phyloP scores from a whole-genome alignment of 352 stramenopile genomes.

The Aphanomyces astaci region DNA sequence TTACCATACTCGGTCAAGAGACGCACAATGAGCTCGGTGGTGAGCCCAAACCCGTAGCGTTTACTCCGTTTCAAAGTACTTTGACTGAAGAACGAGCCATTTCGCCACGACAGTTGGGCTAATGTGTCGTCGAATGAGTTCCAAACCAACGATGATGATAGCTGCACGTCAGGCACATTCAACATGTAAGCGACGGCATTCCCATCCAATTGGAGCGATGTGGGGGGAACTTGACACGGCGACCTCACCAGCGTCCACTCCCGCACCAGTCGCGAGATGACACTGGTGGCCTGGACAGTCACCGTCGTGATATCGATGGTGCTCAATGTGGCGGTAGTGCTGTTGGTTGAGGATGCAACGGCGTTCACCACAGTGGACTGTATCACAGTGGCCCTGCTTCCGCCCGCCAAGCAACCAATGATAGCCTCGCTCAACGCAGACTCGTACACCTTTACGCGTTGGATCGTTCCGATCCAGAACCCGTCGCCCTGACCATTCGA shows the following conservation, averaged over 20 bases:
- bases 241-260: background rate
- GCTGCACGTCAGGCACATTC: background rate
- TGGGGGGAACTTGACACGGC: background rate
- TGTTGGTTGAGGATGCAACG: background rate
- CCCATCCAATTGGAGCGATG: background rate
- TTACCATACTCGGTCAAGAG: background rate
- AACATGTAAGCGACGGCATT: background rate
- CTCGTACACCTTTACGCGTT: background rate
- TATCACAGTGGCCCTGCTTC: background rate
- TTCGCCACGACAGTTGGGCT: background rate
- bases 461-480: background rate
- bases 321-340: background rate
- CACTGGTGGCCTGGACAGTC: background rate
- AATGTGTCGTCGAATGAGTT: conserved; percentile 14
- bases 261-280: background rate
- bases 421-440: background rate
- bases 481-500: background rate
- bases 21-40: background rate
- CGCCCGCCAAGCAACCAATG: background rate
- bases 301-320: conserved; percentile 3
- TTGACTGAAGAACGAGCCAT: background rate
- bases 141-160: background rate
- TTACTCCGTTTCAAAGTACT: background rate
- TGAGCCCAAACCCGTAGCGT: background rate
- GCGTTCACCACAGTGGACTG: background rate